phyloP scores from a whole-genome alignment of 1,284 basidiomycete genomes.

The Apiotrichum sp. region DNA sequence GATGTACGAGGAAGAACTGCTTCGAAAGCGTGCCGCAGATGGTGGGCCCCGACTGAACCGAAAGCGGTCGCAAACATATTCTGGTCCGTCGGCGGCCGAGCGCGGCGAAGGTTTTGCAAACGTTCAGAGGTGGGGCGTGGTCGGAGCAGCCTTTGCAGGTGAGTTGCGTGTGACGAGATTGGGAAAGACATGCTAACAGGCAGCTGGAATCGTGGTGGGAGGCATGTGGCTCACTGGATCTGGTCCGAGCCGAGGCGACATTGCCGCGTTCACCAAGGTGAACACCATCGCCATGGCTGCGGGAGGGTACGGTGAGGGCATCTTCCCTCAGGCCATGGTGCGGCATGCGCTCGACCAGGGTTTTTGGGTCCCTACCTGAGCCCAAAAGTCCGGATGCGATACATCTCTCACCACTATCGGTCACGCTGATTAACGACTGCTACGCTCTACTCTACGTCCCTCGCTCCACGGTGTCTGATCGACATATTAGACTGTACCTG shows the following conservation, averaged over 20 bases:
- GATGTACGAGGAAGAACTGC: constrained; percentile 20
- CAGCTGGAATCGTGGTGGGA: constrained; percentile 31
- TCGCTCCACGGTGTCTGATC: too few species aligned
- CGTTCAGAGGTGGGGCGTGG: too few species aligned
- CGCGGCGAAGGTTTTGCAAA: background rate
- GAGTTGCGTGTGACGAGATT: too few species aligned
- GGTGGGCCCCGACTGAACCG: background rate
- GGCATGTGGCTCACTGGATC: constrained; percentile 13
- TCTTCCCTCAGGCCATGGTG: constrained; percentile 19
- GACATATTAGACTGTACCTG: too few species aligned
- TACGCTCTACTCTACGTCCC: too few species aligned
- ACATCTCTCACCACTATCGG: too few species aligned
- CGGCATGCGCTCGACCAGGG: constrained; percentile 1
- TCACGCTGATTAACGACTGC: too few species aligned
- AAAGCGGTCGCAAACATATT: constrained; percentile 4
- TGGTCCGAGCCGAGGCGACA: constrained; percentile 27
- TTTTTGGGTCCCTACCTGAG: too few species aligned
- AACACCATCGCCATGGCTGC: constrained; percentile 28
- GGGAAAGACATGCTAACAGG: too few species aligned
- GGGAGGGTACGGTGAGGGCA: constrained; percentile 30
- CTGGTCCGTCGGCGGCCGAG: background rate
- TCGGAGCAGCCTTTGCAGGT: too few species aligned
- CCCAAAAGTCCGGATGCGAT: too few species aligned
- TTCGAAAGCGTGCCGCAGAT: constrained; percentile 1
- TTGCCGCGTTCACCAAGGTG: constrained; percentile 28